A percentile compares a stretch with the other conserved stretches of the same genome.
These are phyloP conservation scores for Dipodascus geniculatus DNA, from an alignment of 805 yeast genomes.

Conservation along the genomic window DNA sequence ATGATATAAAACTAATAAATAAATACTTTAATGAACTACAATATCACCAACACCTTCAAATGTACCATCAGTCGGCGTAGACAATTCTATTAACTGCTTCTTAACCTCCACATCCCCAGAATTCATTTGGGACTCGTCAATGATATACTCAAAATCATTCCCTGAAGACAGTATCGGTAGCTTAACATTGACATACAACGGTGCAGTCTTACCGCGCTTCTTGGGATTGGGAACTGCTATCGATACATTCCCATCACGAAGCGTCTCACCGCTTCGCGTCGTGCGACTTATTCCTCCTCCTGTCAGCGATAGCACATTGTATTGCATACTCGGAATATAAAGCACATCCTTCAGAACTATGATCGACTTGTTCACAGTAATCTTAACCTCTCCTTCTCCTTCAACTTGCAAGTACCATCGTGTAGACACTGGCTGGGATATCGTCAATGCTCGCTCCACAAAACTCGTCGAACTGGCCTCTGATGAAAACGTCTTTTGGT, in stretches of 20 bases:
- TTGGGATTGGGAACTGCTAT: not conserved
- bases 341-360: not conserved
- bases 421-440: not conserved
- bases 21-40: not conserved
- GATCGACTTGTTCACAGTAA: not conserved
- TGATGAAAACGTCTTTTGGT: not conserved
- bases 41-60: not conserved
- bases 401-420: not conserved
- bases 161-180: not conserved
- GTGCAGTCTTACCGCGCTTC: not conserved
- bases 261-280: not conserved
- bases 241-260: not conserved
- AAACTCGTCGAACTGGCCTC: not conserved
- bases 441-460: not conserved
- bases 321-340: not conserved
- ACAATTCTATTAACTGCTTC: not conserved
- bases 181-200: not conserved
- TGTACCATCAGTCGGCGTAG: not conserved
- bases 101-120: not conserved
- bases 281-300: not conserved
- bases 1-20: not conserved
- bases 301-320: not conserved
- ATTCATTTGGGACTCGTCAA: not conserved
- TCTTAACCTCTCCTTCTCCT: not conserved
- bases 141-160: not conserved